These are phyloP conservation scores for Leccinum uliginosum DNA, from an alignment of 768 basidiomycete species.

Conservation along the genomic window DNA sequence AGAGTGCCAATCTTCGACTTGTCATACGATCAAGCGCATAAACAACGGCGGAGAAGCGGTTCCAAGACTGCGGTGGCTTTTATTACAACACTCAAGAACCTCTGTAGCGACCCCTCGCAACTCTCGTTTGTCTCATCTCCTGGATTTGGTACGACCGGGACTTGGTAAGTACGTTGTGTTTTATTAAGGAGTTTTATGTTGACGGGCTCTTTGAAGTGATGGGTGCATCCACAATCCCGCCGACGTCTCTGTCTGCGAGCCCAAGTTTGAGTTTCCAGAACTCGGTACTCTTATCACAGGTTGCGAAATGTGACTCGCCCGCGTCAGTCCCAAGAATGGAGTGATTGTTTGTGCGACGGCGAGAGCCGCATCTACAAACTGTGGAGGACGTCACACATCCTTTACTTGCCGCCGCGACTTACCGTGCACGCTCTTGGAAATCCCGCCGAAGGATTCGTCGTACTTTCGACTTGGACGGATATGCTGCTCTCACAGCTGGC, in stretches of 20 bases:
- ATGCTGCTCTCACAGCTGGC: background rate
- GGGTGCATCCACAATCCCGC: constrained; percentile 34
- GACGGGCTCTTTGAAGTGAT: constrained; percentile 14
- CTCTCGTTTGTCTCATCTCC: constrained; percentile 6
- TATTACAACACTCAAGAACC: constrained; percentile 26
- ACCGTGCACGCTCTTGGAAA: background rate
- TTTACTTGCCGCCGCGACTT: background rate
- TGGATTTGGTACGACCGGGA: constrained; percentile 45
- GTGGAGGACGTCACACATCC: background rate
- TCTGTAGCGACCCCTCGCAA: constrained; percentile 12
- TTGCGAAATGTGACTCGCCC: constrained; percentile 33
- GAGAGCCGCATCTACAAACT: constrained; percentile 11
- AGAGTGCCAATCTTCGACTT: constrained; percentile 29
- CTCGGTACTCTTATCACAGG: constrained; percentile 26
- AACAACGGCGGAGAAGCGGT: constrained; percentile 42
- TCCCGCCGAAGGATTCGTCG: background rate
- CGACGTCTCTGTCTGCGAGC: constrained; percentile 6
- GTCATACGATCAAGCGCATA: constrained; percentile 28
- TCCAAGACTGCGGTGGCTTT: constrained; percentile 35
- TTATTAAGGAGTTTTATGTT: no score
- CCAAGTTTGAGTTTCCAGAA: constrained; percentile 30
- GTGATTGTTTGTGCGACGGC: constrained; percentile 19
- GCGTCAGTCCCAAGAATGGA: constrained; percentile 18
- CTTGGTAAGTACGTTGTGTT: constrained; percentile 22
- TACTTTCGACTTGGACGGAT: background rate